Percentiles rank a stretch among this genome's conserved stretches.
Evolutionary conservation across 768 basidiomycete species (phyloP).

Genomic region (Postia placenta): DNA sequence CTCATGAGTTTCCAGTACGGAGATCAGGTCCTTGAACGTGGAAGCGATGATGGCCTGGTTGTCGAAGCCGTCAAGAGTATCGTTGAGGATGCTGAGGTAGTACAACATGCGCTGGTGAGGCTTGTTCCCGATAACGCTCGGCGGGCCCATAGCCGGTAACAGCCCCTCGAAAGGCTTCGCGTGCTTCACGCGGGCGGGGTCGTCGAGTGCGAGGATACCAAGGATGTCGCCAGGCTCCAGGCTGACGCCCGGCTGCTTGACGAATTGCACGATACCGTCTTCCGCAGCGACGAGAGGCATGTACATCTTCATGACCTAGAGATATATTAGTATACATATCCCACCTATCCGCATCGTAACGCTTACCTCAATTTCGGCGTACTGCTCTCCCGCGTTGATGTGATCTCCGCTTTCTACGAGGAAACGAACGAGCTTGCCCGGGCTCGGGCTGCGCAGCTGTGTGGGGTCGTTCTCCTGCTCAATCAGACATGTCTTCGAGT

Average conservation of each 20-base stretch:
- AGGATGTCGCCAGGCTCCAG: constrained; percentile 96
- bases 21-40: constrained; percentile 82
- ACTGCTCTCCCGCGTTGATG: constrained; percentile 92
- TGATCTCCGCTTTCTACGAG: constrained; percentile 97
- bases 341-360: not conserved
- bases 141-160: constrained; percentile 80
- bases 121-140: constrained; percentile 82
- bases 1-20: constrained; percentile 75
- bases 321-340: not conserved
- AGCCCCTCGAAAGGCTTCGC: constrained; percentile 98
- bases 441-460: constrained; percentile 90
- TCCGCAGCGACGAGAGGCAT: constrained; percentile 96
- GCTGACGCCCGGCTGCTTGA: constrained; percentile 97
- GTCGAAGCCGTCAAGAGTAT: constrained; percentile 95
- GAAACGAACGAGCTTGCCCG: constrained; percentile 92
- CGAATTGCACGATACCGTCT: constrained; percentile 89
- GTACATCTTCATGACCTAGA: constrained; percentile 98
- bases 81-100: constrained; percentile 71
- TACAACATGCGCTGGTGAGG: constrained; percentile 79
- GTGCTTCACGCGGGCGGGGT: constrained; percentile 93
- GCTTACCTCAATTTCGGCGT: constrained; percentile 93
- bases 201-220: constrained; percentile 93
- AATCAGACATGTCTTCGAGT: constrained; percentile 96
- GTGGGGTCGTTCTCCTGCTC: constrained; percentile 99
- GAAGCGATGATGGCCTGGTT: constrained; percentile 87